Conservation (phyloP, 2,329 filamentous ascomycete genomes). For the Diaporthe velutina region DNA sequence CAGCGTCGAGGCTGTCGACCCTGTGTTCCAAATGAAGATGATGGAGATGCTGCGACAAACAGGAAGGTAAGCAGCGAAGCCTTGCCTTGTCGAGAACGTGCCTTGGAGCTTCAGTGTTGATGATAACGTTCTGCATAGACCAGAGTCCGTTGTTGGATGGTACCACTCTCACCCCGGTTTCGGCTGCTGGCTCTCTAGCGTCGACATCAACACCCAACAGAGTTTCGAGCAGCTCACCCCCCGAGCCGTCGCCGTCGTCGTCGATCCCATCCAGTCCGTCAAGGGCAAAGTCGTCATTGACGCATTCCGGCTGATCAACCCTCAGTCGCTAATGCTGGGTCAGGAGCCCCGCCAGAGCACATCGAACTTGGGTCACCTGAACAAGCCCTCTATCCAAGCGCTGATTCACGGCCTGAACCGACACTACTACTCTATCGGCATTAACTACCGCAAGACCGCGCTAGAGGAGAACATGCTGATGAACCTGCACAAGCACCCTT, state of each 20-base stretch:
- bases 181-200: constrained; percentile 98
- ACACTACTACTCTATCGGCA: constrained; percentile 99
- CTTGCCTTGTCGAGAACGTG: not conserved
- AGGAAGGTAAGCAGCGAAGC: constrained; percentile 75
- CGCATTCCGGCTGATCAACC: constrained; percentile 98
- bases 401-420: constrained; percentile 98
- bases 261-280: constrained; percentile 98
- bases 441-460: constrained; percentile 97
- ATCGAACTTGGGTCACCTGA: constrained; percentile 96
- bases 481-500: constrained; percentile 99
- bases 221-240: constrained; percentile 99
- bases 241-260: constrained; percentile 95
- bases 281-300: constrained; percentile 99
- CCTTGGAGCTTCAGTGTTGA: not conserved
- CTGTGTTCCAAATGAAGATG: constrained; percentile 99
- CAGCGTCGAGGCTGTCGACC: constrained; percentile 97
- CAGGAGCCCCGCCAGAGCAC: constrained; percentile 98
- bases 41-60: constrained; percentile 99
- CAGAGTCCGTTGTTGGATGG: constrained; percentile 98
- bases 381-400: constrained; percentile 99
- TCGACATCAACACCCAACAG: constrained; percentile 99
- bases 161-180: constrained; percentile 99
- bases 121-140: constrained; percentile 63
- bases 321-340: constrained; percentile 96
- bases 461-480: constrained; percentile 99